phyloP scores from a whole-genome alignment of 2,329 filamentous ascomycete genomes.

The Fusarium xylarioides region DNA sequence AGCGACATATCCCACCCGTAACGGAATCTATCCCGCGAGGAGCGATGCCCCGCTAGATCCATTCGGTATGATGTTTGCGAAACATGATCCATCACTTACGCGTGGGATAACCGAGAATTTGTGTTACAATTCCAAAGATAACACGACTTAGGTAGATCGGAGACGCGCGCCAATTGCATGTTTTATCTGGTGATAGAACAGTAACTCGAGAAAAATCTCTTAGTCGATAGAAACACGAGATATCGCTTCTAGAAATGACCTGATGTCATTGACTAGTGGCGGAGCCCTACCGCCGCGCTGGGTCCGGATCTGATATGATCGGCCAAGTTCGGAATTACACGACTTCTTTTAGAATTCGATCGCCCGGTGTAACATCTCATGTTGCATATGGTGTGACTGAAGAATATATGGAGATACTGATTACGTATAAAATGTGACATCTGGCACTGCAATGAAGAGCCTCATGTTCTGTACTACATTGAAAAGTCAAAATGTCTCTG shows the following conservation, averaged over 20 bases:
- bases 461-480: neutral
- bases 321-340: conserved; percentile 23
- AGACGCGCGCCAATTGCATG: conserved; percentile 46
- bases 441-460: neutral
- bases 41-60: neutral
- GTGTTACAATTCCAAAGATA: neutral
- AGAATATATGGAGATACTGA: neutral
- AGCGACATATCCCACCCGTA: neutral
- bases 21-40: neutral
- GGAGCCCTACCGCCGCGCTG: conserved; percentile 17
- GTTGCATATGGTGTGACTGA: neutral
- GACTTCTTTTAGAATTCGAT: conserved; percentile 2
- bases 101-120: neutral
- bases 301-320: conserved; percentile 20
- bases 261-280: conserved; percentile 12
- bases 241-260: neutral
- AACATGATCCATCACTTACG: neutral
- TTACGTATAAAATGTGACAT: neutral
- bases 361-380: conserved; percentile 8
- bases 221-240: conserved; percentile 1
- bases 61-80: neutral
- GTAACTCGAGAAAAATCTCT: neutral
- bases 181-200: neutral
- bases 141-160: neutral
- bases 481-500: too few relatives aligned